Evolutionary conservation across 371 early-diverging fungal genomes (phyloP).

Genomic region (Mucor indicus): DNA sequence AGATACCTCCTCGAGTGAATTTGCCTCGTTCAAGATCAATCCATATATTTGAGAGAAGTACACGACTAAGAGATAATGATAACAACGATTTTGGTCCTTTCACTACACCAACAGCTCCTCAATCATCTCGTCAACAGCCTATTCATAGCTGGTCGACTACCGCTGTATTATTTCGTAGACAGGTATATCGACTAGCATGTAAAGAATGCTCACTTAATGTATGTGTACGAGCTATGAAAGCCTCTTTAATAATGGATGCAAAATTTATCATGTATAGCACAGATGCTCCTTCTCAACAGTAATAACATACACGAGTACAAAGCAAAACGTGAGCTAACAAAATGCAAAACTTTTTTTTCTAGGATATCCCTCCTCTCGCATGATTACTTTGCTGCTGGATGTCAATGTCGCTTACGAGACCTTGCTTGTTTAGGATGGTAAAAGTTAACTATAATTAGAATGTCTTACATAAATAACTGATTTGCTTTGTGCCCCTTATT

Average conservation of each 20-base stretch:
- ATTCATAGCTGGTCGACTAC: background rate
- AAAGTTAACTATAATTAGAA: slow-evolving; percentile 4
- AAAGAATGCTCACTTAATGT: slow-evolving; percentile 45
- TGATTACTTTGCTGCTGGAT: slow-evolving; percentile 91
- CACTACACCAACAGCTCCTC: no score
- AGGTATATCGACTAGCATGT: slow-evolving; percentile 38
- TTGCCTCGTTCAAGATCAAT: no score
- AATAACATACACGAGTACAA: no score
- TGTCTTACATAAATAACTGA: background rate
- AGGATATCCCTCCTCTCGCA: slow-evolving; percentile 87
- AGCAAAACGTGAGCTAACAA: slow-evolving; percentile 21
- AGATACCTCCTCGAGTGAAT: no score
- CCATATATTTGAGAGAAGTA: no score
- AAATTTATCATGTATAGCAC: slow-evolving; percentile 84
- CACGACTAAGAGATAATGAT: no score
- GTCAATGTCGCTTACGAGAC: slow-evolving; percentile 91
- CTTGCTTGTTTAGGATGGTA: slow-evolving; percentile 93
- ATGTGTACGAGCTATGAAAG: slow-evolving; percentile 84
- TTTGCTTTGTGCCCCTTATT: background rate
- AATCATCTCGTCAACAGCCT: no score
- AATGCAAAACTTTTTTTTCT: background rate
- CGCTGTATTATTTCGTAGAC: slow-evolving; percentile 26
- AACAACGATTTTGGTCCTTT: no score
- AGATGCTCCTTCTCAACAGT: slow-evolving; percentile 82
- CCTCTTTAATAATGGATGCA: slow-evolving; percentile 88